Base-by-base conservation (phyloP, 495 filamentous ascomycete genomes). In the Lasiosphaeria miniovina region DNA sequence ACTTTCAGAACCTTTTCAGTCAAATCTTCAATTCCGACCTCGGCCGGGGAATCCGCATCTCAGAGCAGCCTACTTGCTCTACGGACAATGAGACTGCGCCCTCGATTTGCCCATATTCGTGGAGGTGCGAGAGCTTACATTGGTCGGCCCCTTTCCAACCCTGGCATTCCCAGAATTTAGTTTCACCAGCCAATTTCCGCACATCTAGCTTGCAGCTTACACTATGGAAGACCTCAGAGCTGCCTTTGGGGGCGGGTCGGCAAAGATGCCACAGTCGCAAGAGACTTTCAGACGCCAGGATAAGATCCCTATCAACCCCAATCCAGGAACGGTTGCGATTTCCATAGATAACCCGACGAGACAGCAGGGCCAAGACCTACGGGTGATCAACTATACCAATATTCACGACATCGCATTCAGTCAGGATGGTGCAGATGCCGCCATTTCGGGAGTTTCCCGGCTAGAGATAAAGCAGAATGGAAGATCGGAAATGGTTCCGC, bases 151-250 rank as follows among this genome's bases (percentile, higher is more conserved):
- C 24, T 24, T 24, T 24, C 24, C 24, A 24, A 24, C 24, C 36
- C 36, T 15, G 14, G 5, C 43, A 11, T 46, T 2, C 12, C 43
- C 43, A 46, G 4, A 11, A 46, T 9, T 14, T 41, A 41, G 8
- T 14, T 49, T 51, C 4, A 11, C 17, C 15, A 10, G 6, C 33
- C 49, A 24, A 52, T 4, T 36, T 50, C 40, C 55, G 14, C 10
- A 7, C 33, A 54, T 17, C 40, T 24, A 54, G 12, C 32, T 9
- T 45, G 7, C 36, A 33, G 5, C 2, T 50, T 10, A 50, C 33
- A 45, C 11, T 24, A 66, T 66, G 64, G 64, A 66, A 17, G 54
- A 63, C 31, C 32, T 55, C 36, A 56, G 43, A 40, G 50, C 35
- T 8, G 64, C 33, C 6, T 59, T 59, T 38, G 38, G 54, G 12